phyloP scores from a whole-genome alignment of 305 asterid species.

The Striga hermonthica region DNA sequence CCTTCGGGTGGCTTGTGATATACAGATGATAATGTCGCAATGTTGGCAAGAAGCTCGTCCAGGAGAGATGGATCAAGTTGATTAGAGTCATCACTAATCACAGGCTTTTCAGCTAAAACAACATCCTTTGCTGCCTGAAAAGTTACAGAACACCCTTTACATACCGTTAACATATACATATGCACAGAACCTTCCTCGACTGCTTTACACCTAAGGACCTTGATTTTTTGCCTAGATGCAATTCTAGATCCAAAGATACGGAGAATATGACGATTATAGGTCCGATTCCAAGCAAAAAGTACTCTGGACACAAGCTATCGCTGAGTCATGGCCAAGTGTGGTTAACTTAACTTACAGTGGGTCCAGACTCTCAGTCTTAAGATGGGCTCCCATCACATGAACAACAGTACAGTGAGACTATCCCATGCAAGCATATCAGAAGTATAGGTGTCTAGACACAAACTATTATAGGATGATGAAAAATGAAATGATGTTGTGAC shows the following conservation, averaged over 20 bases:
- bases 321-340: background rate
- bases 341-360: background rate
- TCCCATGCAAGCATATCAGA: slow-evolving; percentile 14
- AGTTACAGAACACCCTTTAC: slow-evolving; percentile 23
- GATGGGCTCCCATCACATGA: slow-evolving; percentile 1
- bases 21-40: slow-evolving; percentile 95
- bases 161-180: too few relatives aligned
- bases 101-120: slow-evolving; percentile 96
- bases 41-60: slow-evolving; percentile 94
- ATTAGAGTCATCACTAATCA: slow-evolving; percentile 93
- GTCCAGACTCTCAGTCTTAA: background rate
- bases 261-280: slow-evolving; percentile 2
- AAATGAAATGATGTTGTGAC: slow-evolving; percentile 12
- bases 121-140: slow-evolving; percentile 98
- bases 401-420: background rate
- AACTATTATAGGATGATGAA: slow-evolving; percentile 22
- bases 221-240: slow-evolving; percentile 3
- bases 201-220: slow-evolving; percentile 6
- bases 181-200: slow-evolving; percentile 10
- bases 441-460: slow-evolving; percentile 3
- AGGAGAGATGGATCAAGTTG: slow-evolving; percentile 86
- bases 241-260: background rate
- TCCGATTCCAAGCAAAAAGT: background rate
- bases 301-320: slow-evolving; percentile 15
- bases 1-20: slow-evolving; percentile 99